phyloP scores from a whole-genome alignment of 2,329 filamentous ascomycete genomes.

The Davidsoniella neocaledoniae region DNA sequence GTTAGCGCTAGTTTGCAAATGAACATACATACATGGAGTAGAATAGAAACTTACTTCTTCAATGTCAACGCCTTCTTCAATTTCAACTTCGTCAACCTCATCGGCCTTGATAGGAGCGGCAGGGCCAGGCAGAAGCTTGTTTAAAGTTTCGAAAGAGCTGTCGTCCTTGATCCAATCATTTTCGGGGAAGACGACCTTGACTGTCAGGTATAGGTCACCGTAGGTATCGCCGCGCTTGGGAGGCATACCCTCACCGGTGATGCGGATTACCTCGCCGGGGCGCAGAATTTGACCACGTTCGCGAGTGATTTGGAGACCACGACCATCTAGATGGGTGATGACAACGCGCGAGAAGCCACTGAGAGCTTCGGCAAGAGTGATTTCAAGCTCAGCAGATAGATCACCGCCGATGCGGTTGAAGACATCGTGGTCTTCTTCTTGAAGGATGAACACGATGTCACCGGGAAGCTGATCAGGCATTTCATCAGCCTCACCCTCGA shows the following conservation, averaged over 20 bases:
- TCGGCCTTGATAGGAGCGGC: constrained; percentile 47
- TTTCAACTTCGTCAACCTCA: constrained; percentile 73
- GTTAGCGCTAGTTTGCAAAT: neutral
- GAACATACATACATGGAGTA: neutral
- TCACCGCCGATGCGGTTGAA: constrained; percentile 78
- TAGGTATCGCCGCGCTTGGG: constrained; percentile 66
- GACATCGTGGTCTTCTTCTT: constrained; percentile 62
- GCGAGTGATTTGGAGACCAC: constrained; percentile 69
- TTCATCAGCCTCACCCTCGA: constrained; percentile 91
- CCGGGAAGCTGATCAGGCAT: constrained; percentile 75
- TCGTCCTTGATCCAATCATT: constrained; percentile 66
- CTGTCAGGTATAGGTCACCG: constrained; percentile 74
- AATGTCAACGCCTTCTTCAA: constrained; percentile 66
- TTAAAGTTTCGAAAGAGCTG: constrained; percentile 51
- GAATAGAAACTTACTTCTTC: constrained; percentile 43
- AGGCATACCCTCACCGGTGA: constrained; percentile 88
- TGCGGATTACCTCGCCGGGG: constrained; percentile 71
- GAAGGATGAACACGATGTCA: constrained; percentile 79
- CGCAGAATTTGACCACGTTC: constrained; percentile 67
- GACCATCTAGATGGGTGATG: constrained; percentile 79
- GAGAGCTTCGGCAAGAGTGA: constrained; percentile 71
- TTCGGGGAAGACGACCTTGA: constrained; percentile 78
- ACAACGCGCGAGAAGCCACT: constrained; percentile 83
- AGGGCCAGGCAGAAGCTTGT: constrained; percentile 57
- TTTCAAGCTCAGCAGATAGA: constrained; percentile 61